phyloP scores from a whole-genome alignment of 2,329 filamentous ascomycete genomes.

The Coniochaeta prunicola region DNA sequence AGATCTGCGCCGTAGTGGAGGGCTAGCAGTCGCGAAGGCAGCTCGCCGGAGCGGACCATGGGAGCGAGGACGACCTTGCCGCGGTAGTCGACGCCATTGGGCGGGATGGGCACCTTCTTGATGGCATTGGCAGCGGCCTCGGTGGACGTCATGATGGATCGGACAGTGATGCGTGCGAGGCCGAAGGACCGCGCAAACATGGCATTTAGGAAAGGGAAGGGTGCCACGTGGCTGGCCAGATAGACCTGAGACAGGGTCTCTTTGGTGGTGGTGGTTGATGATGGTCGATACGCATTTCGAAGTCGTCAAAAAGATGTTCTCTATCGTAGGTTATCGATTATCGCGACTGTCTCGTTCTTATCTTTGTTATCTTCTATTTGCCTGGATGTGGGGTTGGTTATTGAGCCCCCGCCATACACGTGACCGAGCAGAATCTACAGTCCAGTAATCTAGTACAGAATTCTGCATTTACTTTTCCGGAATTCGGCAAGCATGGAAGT shows the following conservation, averaged over 20 bases:
- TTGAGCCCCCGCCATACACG: not conserved
- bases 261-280: not conserved
- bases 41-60: slow-evolving; percentile 96
- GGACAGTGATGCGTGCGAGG: slow-evolving; percentile 16
- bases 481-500: too few species aligned
- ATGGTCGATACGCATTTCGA: not conserved
- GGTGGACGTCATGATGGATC: slow-evolving; percentile 50
- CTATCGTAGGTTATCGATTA: not conserved
- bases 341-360: too few species aligned
- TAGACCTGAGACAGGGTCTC: not conserved
- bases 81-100: slow-evolving; percentile 85
- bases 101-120: slow-evolving; percentile 75
- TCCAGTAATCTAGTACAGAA: too few species aligned
- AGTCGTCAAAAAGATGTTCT: not conserved
- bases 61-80: slow-evolving; percentile 91
- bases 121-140: slow-evolving; percentile 31
- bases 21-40: slow-evolving; percentile 80
- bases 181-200: not conserved
- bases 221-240: not conserved
- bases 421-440: too few species aligned
- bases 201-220: not conserved
- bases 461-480: too few species aligned
- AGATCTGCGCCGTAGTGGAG: slow-evolving; percentile 94
- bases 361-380: not conserved
- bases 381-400: not conserved